Conservation (phyloP, 2,329 filamentous ascomycete species). For the Sporothrix pallida region DNA sequence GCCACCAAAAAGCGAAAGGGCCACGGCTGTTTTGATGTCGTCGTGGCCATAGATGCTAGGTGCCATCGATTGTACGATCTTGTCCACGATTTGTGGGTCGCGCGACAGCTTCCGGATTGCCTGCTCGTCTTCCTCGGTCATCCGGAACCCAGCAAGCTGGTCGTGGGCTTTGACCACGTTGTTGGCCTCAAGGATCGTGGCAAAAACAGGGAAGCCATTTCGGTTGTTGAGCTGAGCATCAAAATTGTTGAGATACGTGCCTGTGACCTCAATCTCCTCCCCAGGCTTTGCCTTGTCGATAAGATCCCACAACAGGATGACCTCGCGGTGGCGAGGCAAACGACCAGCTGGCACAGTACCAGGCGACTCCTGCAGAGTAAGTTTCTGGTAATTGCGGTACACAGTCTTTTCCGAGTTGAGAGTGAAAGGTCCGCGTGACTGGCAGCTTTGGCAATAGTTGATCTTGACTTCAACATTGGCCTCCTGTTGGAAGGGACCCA, state of each 20-base stretch:
- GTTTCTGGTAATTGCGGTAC: constrained; percentile 97
- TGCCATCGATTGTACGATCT: constrained; percentile 89
- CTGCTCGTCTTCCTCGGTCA: constrained; percentile 94
- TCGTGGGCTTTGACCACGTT: constrained; percentile 97
- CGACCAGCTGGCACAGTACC: constrained; percentile 96
- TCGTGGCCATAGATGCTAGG: constrained; percentile 97
- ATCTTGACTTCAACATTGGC: constrained; percentile 96
- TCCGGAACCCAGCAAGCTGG: constrained; percentile 91
- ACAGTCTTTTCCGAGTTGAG: constrained; percentile 97
- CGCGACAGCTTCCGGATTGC: constrained; percentile 85
- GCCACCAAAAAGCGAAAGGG: constrained; percentile 91
- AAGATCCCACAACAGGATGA: constrained; percentile 94
- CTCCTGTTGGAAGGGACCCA: constrained; percentile 97
- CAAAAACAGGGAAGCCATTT: constrained; percentile 98
- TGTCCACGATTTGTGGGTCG: constrained; percentile 90
- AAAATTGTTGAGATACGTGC: constrained; percentile 97
- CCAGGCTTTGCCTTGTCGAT: constrained; percentile 97
- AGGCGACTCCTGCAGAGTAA: constrained; percentile 95
- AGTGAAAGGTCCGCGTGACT: constrained; percentile 91
- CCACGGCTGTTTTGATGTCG: constrained; percentile 96
- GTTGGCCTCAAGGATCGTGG: constrained; percentile 96
- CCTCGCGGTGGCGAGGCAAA: constrained; percentile 88
- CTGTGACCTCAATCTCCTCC: constrained; percentile 96
- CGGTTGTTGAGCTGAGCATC: constrained; percentile 97
- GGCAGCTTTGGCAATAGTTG: constrained; percentile 94